Percentiles rank a stretch among this genome's conserved stretches.
These are phyloP conservation scores for Desmodesmus armatus DNA, from an alignment of 139 green algal genomes.

Conservation along the genomic window DNA sequence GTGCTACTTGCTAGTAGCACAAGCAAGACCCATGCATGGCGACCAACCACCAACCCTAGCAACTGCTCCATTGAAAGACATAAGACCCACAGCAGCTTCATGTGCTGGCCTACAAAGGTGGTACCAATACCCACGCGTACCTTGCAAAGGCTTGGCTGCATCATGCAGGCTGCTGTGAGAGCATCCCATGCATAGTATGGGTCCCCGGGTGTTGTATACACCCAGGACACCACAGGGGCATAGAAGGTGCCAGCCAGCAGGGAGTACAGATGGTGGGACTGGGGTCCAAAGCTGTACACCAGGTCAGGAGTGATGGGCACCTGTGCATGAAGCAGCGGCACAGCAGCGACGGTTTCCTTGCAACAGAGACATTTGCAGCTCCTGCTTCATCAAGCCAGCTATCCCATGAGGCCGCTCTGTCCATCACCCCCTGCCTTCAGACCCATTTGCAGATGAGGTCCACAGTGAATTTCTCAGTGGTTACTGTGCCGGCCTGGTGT, in stretches of 20 bases:
- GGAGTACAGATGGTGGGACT: constrained; percentile 27
- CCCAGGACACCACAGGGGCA: constrained; percentile 33
- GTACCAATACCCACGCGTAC: too few species aligned
- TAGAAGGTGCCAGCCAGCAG: constrained; percentile 41
- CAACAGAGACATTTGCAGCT: neutral
- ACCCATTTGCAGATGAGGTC: too few species aligned
- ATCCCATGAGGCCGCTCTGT: too few species aligned
- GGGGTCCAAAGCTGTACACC: constrained; percentile 40
- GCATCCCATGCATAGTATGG: constrained; percentile 46
- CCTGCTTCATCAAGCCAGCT: too few species aligned
- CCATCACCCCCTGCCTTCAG: too few species aligned
- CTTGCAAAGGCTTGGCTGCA: too few species aligned
- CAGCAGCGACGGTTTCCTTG: neutral
- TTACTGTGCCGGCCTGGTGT: too few species aligned
- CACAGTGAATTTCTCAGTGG: too few species aligned
- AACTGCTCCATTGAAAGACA: too few species aligned
- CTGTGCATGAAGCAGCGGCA: neutral
- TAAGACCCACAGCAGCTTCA: too few species aligned
- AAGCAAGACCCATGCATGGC: neutral
- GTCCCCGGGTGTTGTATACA: constrained; percentile 20
- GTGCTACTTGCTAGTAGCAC: too few species aligned
- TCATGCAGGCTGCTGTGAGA: constrained; percentile 27
- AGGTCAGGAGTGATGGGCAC: neutral
- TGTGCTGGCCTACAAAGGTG: too few species aligned
- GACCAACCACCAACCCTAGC: neutral